Conservation (phyloP, 371 early-diverging fungal species). For the Circinella umbellata region DNA sequence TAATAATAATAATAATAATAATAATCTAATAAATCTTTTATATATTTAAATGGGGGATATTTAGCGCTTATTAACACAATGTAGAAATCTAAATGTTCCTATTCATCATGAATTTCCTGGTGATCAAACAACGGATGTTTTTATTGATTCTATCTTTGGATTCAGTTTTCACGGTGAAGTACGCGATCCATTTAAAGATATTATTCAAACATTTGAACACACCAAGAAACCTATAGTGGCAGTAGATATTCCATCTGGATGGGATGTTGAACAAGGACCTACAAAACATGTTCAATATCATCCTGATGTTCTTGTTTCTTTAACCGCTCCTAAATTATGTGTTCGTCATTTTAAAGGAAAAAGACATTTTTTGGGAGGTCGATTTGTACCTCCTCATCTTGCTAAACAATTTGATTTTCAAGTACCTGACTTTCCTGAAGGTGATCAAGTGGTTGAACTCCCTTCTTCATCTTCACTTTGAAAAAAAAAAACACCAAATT, state of each 20-base stretch:
- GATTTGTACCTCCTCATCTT: conserved; percentile 80
- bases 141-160: conserved; percentile 93
- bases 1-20: neutral
- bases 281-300: conserved; percentile 52
- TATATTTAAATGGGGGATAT: too few relatives aligned
- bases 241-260: conserved; percentile 94
- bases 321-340: conserved; percentile 90
- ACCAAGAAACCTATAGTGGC: conserved; percentile 68
- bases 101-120: conserved; percentile 53
- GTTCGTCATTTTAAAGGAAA: conserved; percentile 73
- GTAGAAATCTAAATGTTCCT: conserved; percentile 68
- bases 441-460: conserved; percentile 64
- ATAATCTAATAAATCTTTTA: too few relatives aligned
- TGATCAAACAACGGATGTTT: conserved; percentile 55
- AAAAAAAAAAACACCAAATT: neutral
- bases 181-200: conserved; percentile 78
- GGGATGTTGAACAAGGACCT: conserved; percentile 88
- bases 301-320: conserved; percentile 84
- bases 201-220: conserved; percentile 57
- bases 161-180: conserved; percentile 88
- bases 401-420: conserved; percentile 66
- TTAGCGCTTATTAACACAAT: conserved; percentile 75
- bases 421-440: conserved; percentile 68
- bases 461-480: conserved; percentile 1
- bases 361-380: conserved; percentile 86